A percentile compares a stretch with the other conserved stretches of the same genome.
Evolutionary conservation across 2,329 filamentous ascomycete species (phyloP).

Genomic region (Aspergillus arachidicola): DNA sequence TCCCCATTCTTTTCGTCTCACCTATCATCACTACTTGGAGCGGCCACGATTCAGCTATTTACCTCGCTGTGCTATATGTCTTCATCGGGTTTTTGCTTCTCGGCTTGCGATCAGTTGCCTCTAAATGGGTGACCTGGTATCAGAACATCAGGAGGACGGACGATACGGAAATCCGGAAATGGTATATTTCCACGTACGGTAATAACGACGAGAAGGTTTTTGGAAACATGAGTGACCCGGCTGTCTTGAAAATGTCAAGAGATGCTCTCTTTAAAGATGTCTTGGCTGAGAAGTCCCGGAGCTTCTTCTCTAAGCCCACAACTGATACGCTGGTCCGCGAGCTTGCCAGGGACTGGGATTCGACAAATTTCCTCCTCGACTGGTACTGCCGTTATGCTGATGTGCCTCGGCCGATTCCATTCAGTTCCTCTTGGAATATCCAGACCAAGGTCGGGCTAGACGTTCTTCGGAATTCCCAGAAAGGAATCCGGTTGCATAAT

Average conservation of each 20-base stretch:
- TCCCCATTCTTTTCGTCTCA: slow-evolving; percentile 60
- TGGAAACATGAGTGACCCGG: slow-evolving; percentile 51
- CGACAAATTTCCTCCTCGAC: slow-evolving; percentile 57
- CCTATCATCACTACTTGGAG: slow-evolving; percentile 59
- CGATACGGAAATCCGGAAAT: slow-evolving; percentile 43
- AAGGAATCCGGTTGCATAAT: slow-evolving; percentile 58
- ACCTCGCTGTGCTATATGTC: slow-evolving; percentile 56
- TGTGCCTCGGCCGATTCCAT: slow-evolving; percentile 54
- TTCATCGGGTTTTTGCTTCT: slow-evolving; percentile 57
- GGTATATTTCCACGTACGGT: slow-evolving; percentile 40
- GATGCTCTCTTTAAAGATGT: slow-evolving; percentile 51
- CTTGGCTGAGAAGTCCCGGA: slow-evolving; percentile 46
- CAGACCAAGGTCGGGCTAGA: slow-evolving; percentile 58
- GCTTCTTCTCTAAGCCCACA: slow-evolving; percentile 46
- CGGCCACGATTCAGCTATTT: slow-evolving; percentile 58
- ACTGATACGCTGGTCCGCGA: slow-evolving; percentile 52
- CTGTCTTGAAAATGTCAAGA: slow-evolving; percentile 51
- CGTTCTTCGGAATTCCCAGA: slow-evolving; percentile 55
- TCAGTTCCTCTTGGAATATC: slow-evolving; percentile 61
- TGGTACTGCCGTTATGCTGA: slow-evolving; percentile 56
- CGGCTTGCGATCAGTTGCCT: slow-evolving; percentile 56
- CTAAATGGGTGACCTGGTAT: slow-evolving; percentile 62
- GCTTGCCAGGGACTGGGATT: slow-evolving; percentile 55
- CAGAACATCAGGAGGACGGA: slow-evolving; percentile 43
- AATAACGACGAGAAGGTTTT: slow-evolving; percentile 44